A percentile compares a stretch with the other conserved stretches of the same genome.
These are phyloP conservation scores for Skeletonema costatum DNA, from an alignment of 108 stramenopile species.

Conservation along the genomic window DNA sequence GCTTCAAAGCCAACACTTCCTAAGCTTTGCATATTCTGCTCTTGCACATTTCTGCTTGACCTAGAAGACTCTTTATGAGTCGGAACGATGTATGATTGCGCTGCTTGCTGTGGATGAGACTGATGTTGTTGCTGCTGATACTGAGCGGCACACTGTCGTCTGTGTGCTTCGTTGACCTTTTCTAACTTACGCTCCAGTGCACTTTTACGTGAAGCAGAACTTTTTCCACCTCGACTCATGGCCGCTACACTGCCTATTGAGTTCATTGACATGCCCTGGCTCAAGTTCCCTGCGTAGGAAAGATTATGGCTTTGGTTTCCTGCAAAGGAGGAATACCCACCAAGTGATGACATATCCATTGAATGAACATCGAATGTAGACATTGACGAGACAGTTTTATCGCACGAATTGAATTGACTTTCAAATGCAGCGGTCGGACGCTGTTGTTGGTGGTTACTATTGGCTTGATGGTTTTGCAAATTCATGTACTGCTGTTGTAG, in stretches of 20 bases:
- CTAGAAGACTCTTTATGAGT: slow-evolving; percentile 1
- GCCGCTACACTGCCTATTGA: slow-evolving; percentile 10
- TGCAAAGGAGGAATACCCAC: slow-evolving; percentile 27
- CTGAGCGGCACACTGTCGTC: slow-evolving; percentile 7
- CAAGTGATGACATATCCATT: slow-evolving; percentile 47
- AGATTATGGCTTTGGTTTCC: background rate
- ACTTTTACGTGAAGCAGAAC: slow-evolving; percentile 10
- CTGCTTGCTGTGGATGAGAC: slow-evolving; percentile 2
- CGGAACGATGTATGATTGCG: background rate
- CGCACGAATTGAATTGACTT: slow-evolving; percentile 24
- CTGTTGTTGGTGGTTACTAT: slow-evolving; percentile 8
- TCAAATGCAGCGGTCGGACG: slow-evolving; percentile 14
- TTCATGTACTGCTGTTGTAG: slow-evolving; percentile 12
- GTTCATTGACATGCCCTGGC: slow-evolving; percentile 7
- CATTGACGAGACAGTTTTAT: slow-evolving; percentile 42
- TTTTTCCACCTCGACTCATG: background rate
- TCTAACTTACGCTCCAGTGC: slow-evolving; percentile 46
- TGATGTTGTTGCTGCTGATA: slow-evolving; percentile 27
- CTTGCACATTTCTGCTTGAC: background rate
- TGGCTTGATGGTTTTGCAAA: slow-evolving; percentile 3
- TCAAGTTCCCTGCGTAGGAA: background rate
- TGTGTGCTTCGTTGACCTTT: slow-evolving; percentile 38
- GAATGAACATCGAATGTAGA: slow-evolving; percentile 28
- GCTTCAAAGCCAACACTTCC: slow-evolving; percentile 30
- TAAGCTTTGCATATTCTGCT: slow-evolving; percentile 14